phyloP scores from a whole-genome alignment of 1,284 basidiomycete genomes.

The Moniliophthora roreri region DNA sequence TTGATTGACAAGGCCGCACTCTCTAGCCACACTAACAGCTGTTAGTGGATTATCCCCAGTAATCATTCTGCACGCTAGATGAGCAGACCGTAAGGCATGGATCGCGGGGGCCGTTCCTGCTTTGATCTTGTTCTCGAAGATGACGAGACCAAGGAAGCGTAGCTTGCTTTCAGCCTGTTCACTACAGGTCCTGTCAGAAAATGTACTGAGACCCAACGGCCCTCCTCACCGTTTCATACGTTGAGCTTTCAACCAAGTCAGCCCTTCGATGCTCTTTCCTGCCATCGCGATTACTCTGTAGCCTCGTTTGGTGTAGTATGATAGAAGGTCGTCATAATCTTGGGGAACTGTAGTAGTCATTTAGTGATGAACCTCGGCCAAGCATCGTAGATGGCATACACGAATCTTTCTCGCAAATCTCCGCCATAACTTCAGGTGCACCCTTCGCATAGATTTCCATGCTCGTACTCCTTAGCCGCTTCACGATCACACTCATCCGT shows the following conservation, averaged over 20 bases:
- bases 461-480: constrained; percentile 87
- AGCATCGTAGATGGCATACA: constrained; percentile 53
- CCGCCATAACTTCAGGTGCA: constrained; percentile 96
- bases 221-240: constrained; percentile 81
- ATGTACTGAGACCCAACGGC: constrained; percentile 1
- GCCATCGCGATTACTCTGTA: constrained; percentile 99
- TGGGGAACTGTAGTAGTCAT: constrained; percentile 69
- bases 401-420: constrained; percentile 89
- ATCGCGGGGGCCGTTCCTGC: constrained; percentile 92
- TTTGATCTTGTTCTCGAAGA: constrained; percentile 99
- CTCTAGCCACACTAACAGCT: constrained; percentile 94
- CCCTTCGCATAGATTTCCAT: constrained; percentile 99
- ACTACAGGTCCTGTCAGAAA: constrained; percentile 38
- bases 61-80: constrained; percentile 96
- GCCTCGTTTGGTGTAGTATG: constrained; percentile 96
- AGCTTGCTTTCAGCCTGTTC: constrained; percentile 94
- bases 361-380: constrained; percentile 5
- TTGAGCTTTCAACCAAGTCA: constrained; percentile 98
- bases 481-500: constrained; percentile 98
- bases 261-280: constrained; percentile 90
- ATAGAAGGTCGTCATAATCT: constrained; percentile 95
- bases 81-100: constrained; percentile 84
- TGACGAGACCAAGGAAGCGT: constrained; percentile 92
- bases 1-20: constrained; percentile 89
- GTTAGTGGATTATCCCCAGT: constrained; percentile 98